These are phyloP conservation scores for Xylaria venustula DNA, from an alignment of 495 filamentous ascomycete genomes.

Conservation along the genomic window DNA sequence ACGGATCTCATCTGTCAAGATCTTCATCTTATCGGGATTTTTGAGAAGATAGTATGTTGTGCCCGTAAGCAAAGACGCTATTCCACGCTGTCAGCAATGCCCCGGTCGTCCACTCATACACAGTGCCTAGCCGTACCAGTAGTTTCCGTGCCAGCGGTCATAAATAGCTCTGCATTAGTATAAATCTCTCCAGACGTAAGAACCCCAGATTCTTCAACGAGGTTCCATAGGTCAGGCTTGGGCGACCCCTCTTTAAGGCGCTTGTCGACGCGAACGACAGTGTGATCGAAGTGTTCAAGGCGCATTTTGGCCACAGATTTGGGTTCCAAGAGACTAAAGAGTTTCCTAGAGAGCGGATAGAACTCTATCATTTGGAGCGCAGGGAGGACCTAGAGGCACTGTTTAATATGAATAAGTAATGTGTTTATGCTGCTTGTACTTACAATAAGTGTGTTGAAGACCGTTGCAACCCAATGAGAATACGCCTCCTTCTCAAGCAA, in stretches of 20 bases:
- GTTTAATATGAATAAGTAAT: neutral
- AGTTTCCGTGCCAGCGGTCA: conserved; percentile 12
- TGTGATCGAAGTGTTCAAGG: conserved; percentile 11
- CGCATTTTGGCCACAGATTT: conserved; percentile 3
- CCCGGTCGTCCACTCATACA: neutral
- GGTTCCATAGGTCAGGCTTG: conserved; percentile 11
- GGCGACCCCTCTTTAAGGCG: neutral
- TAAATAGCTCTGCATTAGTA: conserved; percentile 11
- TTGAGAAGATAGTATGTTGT: conserved; percentile 51
- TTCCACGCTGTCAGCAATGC: neutral
- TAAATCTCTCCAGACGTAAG: conserved; percentile 6
- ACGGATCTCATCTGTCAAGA: conserved; percentile 50
- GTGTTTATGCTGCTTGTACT: neutral
- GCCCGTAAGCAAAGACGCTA: conserved; percentile 39
- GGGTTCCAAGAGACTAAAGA: conserved; percentile 1
- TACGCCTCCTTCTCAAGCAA: conserved; percentile 28
- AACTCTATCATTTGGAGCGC: conserved; percentile 7
- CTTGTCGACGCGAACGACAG: conserved; percentile 7
- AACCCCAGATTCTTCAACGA: conserved; percentile 4
- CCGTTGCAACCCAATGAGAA: conserved; percentile 9
- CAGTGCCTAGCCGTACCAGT: neutral
- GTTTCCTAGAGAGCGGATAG: neutral
- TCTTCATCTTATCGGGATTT: conserved; percentile 38
- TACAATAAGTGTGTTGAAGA: conserved; percentile 8
- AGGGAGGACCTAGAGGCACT: neutral